phyloP scores from a whole-genome alignment of 2,329 filamentous ascomycete species.

The Aspergillus texensis region DNA sequence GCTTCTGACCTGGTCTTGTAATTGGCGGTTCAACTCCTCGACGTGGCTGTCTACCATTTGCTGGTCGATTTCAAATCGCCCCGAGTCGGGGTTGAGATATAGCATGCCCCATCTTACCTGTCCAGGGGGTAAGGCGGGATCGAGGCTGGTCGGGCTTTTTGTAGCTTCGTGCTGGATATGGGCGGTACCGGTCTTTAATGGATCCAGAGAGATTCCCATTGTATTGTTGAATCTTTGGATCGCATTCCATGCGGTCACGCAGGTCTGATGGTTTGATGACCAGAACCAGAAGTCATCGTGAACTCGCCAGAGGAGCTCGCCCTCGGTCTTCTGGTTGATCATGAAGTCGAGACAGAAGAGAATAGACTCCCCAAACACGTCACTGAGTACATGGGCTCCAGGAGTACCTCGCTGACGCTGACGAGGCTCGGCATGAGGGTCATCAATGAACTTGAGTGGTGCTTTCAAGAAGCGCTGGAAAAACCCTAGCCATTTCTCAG shows the following conservation, averaged over 20 bases:
- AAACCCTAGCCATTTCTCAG: slow-evolving; percentile 14
- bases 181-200: slow-evolving; percentile 6
- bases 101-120: slow-evolving; percentile 20
- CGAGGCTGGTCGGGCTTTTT: background rate
- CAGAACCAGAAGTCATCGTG: slow-evolving; percentile 20
- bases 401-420: slow-evolving; percentile 14
- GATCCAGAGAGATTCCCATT: slow-evolving; percentile 9
- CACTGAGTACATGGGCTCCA: slow-evolving; percentile 14
- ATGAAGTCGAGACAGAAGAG: slow-evolving; percentile 18
- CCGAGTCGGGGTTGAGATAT: slow-evolving; percentile 14
- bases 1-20: slow-evolving; percentile 10
- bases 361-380: slow-evolving; percentile 16
- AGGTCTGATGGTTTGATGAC: slow-evolving; percentile 10
- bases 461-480: slow-evolving; percentile 14
- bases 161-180: background rate
- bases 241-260: slow-evolving; percentile 10
- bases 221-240: slow-evolving; percentile 12
- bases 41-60: slow-evolving; percentile 14
- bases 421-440: slow-evolving; percentile 6
- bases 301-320: slow-evolving; percentile 16
- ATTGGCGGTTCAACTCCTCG: slow-evolving; percentile 10
- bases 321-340: slow-evolving; percentile 13
- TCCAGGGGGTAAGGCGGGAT: slow-evolving; percentile 8
- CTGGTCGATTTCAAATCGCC: slow-evolving; percentile 18
- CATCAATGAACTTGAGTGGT: slow-evolving; percentile 15